Percentiles rank a stretch among this genome's conserved stretches.
phyloP scores from a whole-genome alignment of 164 flowering plant species.

The Liquidambar formosana region DNA sequence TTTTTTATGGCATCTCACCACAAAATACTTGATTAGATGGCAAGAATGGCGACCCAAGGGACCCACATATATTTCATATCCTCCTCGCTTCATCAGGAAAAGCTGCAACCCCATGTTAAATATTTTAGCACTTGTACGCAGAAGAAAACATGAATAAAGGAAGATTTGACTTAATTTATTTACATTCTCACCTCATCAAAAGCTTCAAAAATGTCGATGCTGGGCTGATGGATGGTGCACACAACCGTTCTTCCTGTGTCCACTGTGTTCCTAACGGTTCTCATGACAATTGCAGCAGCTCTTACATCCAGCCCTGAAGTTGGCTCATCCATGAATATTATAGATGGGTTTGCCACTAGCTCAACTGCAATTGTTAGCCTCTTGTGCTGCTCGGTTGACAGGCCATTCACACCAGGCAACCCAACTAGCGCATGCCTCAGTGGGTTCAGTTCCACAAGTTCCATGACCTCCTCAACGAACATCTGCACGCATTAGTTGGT shows the following conservation, averaged over 20 bases:
- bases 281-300: conserved; percentile 46
- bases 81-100: conserved; percentile 43
- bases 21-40: conserved; percentile 36
- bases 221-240: conserved; percentile 46
- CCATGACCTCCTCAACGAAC: conserved; percentile 38
- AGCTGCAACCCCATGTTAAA: conserved; percentile 20
- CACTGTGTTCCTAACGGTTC: conserved; percentile 43
- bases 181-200: conserved; percentile 32
- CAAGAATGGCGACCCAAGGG: conserved; percentile 32
- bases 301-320: conserved; percentile 47
- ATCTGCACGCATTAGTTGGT: conserved; percentile 4
- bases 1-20: conserved; percentile 20
- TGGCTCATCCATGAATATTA: conserved; percentile 48
- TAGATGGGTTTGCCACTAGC: conserved; percentile 41
- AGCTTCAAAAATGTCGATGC: conserved; percentile 43
- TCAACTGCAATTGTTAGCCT: conserved; percentile 55
- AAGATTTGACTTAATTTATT: not conserved
- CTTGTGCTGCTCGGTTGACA: conserved; percentile 50
- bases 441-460: conserved; percentile 38
- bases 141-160: not conserved
- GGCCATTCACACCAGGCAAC: conserved; percentile 46
- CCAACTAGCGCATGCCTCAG: conserved; percentile 47
- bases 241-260: conserved; percentile 42
- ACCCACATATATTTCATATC: conserved; percentile 39
- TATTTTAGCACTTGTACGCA: not conserved